Evolutionary conservation across 2,329 filamentous ascomycete genomes (phyloP).

Genomic region (Trichoderma gracile): DNA sequence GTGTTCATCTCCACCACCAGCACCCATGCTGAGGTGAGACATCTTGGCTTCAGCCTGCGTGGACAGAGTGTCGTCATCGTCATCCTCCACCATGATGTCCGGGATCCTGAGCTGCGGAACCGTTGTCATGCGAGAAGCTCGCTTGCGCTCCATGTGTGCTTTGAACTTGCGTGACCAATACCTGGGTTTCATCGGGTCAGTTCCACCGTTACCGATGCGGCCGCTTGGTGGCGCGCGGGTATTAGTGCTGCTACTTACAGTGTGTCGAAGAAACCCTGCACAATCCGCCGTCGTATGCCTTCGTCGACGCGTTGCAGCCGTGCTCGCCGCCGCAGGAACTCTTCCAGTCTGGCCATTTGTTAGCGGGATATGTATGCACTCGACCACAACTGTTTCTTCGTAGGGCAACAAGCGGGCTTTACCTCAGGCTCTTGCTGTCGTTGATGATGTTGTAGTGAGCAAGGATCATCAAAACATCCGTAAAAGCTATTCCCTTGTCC

Average conservation of each 20-base stretch:
- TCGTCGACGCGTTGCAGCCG: conserved; percentile 93
- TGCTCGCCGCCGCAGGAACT: conserved; percentile 87
- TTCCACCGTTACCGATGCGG: background rate
- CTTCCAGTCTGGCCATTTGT: conserved; percentile 66
- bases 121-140: conserved; percentile 71
- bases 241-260: conserved; percentile 54
- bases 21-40: background rate
- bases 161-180: conserved; percentile 86
- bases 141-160: conserved; percentile 69
- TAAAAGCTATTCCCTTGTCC: conserved; percentile 87
- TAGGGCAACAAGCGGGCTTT: conserved; percentile 33
- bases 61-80: conserved; percentile 42
- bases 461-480: conserved; percentile 87
- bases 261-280: conserved; percentile 94
- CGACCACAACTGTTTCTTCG: background rate
- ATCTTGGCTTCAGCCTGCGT: conserved; percentile 19
- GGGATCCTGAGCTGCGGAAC: conserved; percentile 81
- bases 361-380: background rate
- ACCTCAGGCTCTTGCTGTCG: conserved; percentile 91
- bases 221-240: background rate
- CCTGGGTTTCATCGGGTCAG: conserved; percentile 41
- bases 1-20: conserved; percentile 15
- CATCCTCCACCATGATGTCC: conserved; percentile 86
- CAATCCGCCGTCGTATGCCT: conserved; percentile 84
- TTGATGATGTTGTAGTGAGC: conserved; percentile 99